Evolutionary conservation across 257 asterid genomes (phyloP).

Genomic region (Coffea canephora): DNA sequence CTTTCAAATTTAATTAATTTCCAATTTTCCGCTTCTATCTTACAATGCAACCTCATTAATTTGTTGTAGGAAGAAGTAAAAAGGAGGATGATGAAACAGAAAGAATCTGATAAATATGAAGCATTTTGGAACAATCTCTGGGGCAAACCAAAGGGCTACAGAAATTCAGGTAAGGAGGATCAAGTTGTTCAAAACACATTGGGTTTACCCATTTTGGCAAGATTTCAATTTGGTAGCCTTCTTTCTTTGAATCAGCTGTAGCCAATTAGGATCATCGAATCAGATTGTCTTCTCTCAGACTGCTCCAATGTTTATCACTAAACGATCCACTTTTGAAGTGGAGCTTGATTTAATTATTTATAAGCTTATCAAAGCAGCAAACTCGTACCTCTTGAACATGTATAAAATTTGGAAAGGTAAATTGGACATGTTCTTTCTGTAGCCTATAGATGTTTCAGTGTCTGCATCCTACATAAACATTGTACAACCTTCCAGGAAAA

Average conservation of each 20-base stretch:
- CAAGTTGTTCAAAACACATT: neutral
- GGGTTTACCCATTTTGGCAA: neutral
- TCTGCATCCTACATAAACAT: neutral
- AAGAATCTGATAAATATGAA: conserved; percentile 56
- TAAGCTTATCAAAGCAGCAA: neutral
- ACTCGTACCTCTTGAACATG: neutral
- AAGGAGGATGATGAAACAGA: conserved; percentile 69
- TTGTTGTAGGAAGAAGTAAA: conserved; percentile 66
- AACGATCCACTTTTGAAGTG: neutral
- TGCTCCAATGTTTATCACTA: neutral
- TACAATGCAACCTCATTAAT: conserved; percentile 4
- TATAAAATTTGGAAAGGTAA: neutral
- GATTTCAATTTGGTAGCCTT: neutral
- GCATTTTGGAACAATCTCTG: conserved; percentile 73
- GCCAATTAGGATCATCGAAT: neutral
- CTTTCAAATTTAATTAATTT: no score
- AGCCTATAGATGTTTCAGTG: neutral
- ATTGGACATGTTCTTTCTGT: neutral
- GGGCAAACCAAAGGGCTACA: conserved; percentile 56
- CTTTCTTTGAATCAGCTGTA: no score
- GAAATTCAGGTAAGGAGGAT: conserved; percentile 39
- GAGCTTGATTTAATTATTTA: neutral
- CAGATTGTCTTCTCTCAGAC: neutral
- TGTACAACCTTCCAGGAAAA: neutral
- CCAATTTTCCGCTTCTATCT: no score